These are phyloP conservation scores for Leptographium galeiforme DNA, from an alignment of 2,329 filamentous ascomycete genomes.

Conservation along the genomic window DNA sequence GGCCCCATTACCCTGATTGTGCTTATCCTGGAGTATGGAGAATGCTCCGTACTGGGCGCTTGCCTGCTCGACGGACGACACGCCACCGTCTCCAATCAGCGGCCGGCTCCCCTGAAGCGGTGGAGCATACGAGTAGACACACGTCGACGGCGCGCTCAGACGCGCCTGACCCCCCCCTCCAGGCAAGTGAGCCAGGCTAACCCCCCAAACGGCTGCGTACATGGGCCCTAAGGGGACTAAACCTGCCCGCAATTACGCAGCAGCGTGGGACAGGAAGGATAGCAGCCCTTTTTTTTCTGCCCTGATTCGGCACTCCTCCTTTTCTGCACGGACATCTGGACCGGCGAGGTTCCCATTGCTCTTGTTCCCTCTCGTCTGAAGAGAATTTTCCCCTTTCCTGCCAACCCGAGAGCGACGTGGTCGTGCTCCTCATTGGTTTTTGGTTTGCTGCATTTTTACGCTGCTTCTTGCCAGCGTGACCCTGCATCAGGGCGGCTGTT, in stretches of 20 bases:
- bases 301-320: background rate
- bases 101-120: background rate
- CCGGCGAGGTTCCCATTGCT: background rate
- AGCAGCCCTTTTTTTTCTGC: background rate
- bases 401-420: background rate
- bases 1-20: too few relatives aligned
- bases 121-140: background rate
- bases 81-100: too few relatives aligned
- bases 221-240: background rate
- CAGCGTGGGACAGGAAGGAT: background rate
- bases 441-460: background rate
- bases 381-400: background rate
- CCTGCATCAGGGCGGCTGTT: background rate
- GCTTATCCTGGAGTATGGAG: too few relatives aligned
- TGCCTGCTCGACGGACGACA: too few relatives aligned
- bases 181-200: background rate
- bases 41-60: too few relatives aligned
- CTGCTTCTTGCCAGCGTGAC: background rate
- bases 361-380: background rate
- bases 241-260: background rate
- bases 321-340: conserved; percentile 1
- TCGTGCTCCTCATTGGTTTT: background rate
- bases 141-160: background rate
- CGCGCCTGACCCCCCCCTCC: background rate
- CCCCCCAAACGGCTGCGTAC: conserved; percentile 1